phyloP scores from a whole-genome alignment of 805 yeast genomes.

The Teunomyces atbi region DNA sequence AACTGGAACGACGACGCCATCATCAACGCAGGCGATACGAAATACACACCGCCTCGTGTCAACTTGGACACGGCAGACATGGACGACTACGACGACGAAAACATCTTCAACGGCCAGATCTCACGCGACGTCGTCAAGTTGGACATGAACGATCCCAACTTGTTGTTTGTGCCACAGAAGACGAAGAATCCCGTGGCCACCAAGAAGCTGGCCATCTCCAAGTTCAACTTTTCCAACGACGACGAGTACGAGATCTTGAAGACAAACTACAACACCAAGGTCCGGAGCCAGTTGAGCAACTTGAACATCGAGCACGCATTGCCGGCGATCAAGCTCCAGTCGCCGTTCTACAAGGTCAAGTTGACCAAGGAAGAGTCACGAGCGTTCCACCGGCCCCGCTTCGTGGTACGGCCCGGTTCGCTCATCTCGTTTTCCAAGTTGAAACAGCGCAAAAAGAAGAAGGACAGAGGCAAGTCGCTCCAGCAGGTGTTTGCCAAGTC shows the following conservation, averaged over 20 bases:
- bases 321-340: slow-evolving; percentile 83
- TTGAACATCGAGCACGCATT: slow-evolving; percentile 86
- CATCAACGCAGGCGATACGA: slow-evolving; percentile 45
- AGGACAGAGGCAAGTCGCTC: slow-evolving; percentile 80
- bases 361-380: slow-evolving; percentile 67
- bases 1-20: slow-evolving; percentile 76
- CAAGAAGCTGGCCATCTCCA: slow-evolving; percentile 50
- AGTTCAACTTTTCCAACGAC: slow-evolving; percentile 87
- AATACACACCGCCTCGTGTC: slow-evolving; percentile 13
- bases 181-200: slow-evolving; percentile 36
- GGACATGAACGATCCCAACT: slow-evolving; percentile 80
- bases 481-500: slow-evolving; percentile 70
- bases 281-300: slow-evolving; percentile 89
- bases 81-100: slow-evolving; percentile 54
- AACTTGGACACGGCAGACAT: slow-evolving; percentile 13
- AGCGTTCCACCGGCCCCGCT: slow-evolving; percentile 75
- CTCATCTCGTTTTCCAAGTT: slow-evolving; percentile 71
- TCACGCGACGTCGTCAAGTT: slow-evolving; percentile 46
- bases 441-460: slow-evolving; percentile 79
- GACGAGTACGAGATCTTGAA: slow-evolving; percentile 77
- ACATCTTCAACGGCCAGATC: slow-evolving; percentile 69
- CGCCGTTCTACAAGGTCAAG: slow-evolving; percentile 85
- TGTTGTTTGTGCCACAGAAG: slow-evolving; percentile 60
- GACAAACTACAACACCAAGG: slow-evolving; percentile 85
- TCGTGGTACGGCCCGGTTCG: slow-evolving; percentile 75